Percentiles rank a stretch among this genome's conserved stretches.
Conservation (phyloP, 805 yeast genomes). For the Suhomyces faveliae region DNA sequence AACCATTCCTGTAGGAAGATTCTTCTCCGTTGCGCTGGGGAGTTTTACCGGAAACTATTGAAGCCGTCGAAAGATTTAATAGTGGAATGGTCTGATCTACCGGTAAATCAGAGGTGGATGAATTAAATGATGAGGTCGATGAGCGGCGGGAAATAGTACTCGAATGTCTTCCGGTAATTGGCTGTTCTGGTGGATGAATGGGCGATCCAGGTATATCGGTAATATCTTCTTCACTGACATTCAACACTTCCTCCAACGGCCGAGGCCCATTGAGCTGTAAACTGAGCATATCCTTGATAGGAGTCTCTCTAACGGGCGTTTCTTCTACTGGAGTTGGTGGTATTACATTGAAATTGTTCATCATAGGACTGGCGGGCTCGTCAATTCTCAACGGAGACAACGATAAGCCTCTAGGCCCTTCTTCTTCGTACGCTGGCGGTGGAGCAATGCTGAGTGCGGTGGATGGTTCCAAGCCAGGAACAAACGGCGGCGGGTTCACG, state of each 20-base stretch:
- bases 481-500: conserved; percentile 64
- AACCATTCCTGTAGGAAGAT: conserved; percentile 16
- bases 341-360: conserved; percentile 3
- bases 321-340: conserved; percentile 12
- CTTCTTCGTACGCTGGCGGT: conserved; percentile 34
- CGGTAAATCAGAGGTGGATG: conserved; percentile 17
- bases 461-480: conserved; percentile 21
- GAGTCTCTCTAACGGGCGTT: too few relatives aligned
- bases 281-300: conserved; percentile 16
- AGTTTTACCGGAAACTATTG: conserved; percentile 10
- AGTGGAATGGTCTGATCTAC: conserved; percentile 34
- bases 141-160: conserved; percentile 5
- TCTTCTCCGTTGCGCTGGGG: not conserved
- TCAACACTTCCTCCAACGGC: not conserved
- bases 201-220: conserved; percentile 17
- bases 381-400: conserved; percentile 26
- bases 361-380: conserved; percentile 3
- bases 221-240: conserved; percentile 14
- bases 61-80: conserved; percentile 24
- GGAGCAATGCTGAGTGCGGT: conserved; percentile 12
- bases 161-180: not conserved
- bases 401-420: conserved; percentile 13
- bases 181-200: conserved; percentile 2
- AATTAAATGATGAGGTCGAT: conserved; percentile 18
- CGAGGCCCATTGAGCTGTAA: conserved; percentile 13